Evolutionary conservation across 2,329 filamentous ascomycete species (phyloP), one percentile per base, ranked within the genome.

Genomic region (Fusarium falciforme): DNA sequence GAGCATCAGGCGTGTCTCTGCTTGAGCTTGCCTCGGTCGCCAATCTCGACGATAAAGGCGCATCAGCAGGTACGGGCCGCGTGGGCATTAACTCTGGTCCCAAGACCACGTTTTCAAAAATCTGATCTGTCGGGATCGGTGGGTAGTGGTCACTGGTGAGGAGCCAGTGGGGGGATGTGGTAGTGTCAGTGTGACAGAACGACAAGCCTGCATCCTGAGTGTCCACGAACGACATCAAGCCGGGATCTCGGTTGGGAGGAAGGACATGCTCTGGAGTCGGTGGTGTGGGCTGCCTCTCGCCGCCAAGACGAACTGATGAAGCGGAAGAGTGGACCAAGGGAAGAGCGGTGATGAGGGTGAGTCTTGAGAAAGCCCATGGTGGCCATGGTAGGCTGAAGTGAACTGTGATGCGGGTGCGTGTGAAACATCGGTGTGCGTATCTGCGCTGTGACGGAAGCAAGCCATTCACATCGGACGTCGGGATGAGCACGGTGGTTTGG

Each of bases 401-500:
- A 36, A 40, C 36, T 74, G 42, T 61, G 59, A 63, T 63, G 61
- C 38, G 40, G 22, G 47, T 64, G 64, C 35, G 35, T 35, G 68
- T 52, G 60, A 75, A 75, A 74, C 64, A 69, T 75, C 73, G 73
- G 72, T 75, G 73, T 75, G 71, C 61, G 62, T 63, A 57, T 65
- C 61, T 61, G 54, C 58, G 38, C 68, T 55, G 49, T 64, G 38
- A 62, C 29, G 20, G 31, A 38, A 49, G 57, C 17, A 33, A 64
- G 52, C 36, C 36, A 35, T 40, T 71, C 68, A 68, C 63, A 60
- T 55, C 35, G 36, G 38, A 49, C 36, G n/a, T 38, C 27, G 27
- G 33, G 55, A 55, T 33, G 35, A 66, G 42, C 35, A 49, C 35
- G 49, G 36, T 11, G 22, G 14, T 68, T 57, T 59, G 66, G 57